Base-by-base conservation (phyloP, 768 basidiomycete genomes). In the Sporobolomyces roseus region DNA sequence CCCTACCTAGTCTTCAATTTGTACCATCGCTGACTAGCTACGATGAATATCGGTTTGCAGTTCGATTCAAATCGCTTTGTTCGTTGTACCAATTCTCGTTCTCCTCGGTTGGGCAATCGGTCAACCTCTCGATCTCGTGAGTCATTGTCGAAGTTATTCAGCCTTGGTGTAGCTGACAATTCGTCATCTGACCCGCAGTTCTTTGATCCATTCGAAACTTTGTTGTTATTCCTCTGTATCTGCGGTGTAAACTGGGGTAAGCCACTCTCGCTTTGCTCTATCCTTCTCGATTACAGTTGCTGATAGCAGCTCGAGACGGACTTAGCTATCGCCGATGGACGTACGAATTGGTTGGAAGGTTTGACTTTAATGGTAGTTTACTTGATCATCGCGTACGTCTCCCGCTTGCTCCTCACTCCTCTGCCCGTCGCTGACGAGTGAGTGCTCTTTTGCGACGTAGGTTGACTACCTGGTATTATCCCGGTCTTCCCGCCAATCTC, bases 171-270 rank as follows among this genome's bases (percentile, higher is more conserved):
- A 9, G 29, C 48, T 66, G 25, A 58, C 23, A 55, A 51, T 21
- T 25, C 33, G 4, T 53, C 17, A 8, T 10, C 19, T 81, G 33
- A 16, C 4, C 52, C 5, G 17, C 19, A 59, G 56, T 60, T 93
- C 41, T 93, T 94, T 75, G 93, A 94, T 77, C 89, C 91, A 3
- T 93, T 88, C 77, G 89, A 93, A 80, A 88, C 88, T 1, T 81
- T 93, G 51, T 85, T 86, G 48, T 73, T 82, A 56, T 77, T 77
- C 67, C 65, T 77, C 27, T 75, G 75, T 17, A 71, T 91, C n/a
- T 81, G 90, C 68, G 54, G 89, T 17, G 88, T 92, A 78, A 89
- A 88, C 75, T 87, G 89, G 72, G 87, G n/a, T n/a, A 54, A 55
- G 54, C 21, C 25, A 19, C n/a, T n/a, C 29, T 35, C 13, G 10